Percentiles rank a stretch among this genome's conserved stretches.
Conservation (phyloP, 2,329 filamentous ascomycete species). For the Chaetomium sp. region DNA sequence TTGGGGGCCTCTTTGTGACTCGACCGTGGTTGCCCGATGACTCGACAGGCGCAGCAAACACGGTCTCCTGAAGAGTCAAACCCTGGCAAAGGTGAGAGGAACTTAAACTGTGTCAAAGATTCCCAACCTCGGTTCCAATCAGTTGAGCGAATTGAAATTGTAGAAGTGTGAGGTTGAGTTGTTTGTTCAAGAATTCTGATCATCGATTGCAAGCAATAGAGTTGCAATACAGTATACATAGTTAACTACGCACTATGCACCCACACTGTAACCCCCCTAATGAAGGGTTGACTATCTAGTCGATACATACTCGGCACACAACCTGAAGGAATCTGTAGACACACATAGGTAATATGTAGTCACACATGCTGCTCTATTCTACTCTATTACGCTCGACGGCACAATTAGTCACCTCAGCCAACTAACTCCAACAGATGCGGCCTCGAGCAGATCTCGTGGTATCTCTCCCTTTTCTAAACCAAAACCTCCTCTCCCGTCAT, state of each 20-base stretch:
- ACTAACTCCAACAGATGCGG: constrained; percentile 10
- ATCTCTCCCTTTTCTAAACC: constrained; percentile 2
- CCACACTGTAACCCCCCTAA: neutral
- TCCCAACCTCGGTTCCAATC: neutral
- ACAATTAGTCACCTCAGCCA: neutral
- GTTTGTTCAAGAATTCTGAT: neutral
- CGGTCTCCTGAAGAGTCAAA: neutral
- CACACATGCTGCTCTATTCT: neutral
- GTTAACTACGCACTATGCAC: neutral
- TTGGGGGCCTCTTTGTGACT: neutral
- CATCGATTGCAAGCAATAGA: neutral
- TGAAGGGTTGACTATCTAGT: too few relatives aligned
- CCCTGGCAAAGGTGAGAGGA: neutral
- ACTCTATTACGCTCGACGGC: constrained; percentile 8
- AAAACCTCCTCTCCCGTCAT: neutral
- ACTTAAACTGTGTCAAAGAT: neutral
- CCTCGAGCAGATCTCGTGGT: constrained; percentile 8
- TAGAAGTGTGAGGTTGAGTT: neutral
- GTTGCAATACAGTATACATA: neutral
- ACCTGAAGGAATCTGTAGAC: neutral
- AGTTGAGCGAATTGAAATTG: neutral
- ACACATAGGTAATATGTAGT: neutral
- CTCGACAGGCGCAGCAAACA: neutral
- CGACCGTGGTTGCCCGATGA: constrained; percentile 1
- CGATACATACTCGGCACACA: too few relatives aligned